These are phyloP conservation scores for Tuber magnatum DNA, from an alignment of 495 filamentous ascomycete genomes.

Conservation along the genomic window DNA sequence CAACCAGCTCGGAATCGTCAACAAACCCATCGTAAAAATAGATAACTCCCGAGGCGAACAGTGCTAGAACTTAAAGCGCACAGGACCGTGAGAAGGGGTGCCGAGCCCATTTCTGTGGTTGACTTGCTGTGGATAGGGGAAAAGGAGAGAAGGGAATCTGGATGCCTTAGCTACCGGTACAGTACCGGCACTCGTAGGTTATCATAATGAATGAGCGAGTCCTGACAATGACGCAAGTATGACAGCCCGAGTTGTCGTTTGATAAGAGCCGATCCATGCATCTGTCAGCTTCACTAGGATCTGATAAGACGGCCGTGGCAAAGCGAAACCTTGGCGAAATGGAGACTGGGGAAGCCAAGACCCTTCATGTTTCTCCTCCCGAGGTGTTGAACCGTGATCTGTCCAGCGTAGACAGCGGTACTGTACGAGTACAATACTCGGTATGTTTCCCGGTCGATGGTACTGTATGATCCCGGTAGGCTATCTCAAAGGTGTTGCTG, in stretches of 20 bases:
- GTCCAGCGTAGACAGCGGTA: too few relatives aligned
- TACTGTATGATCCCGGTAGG: too few relatives aligned
- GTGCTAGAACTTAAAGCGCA: conserved; percentile 53
- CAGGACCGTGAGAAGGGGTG: conserved; percentile 33
- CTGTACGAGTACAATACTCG: too few relatives aligned
- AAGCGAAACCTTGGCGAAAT: neutral
- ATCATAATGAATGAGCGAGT: neutral
- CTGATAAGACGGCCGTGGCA: neutral
- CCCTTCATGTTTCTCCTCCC: neutral
- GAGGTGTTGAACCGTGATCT: neutral
- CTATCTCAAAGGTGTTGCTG: too few relatives aligned
- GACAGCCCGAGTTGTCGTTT: neutral
- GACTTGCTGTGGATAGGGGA: neutral
- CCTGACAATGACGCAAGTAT: neutral
- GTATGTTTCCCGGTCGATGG: too few relatives aligned
- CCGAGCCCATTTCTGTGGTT: conserved; percentile 30
- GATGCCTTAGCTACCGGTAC: neutral
- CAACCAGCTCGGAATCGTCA: conserved; percentile 1
- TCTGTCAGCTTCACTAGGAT: neutral
- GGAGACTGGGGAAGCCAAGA: neutral
- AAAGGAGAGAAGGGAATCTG: neutral
- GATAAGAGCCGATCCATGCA: neutral
- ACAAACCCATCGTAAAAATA: conserved; percentile 84
- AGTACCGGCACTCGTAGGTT: too few relatives aligned
- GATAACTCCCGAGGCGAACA: conserved; percentile 56